Percentiles rank a stretch among this genome's conserved stretches.
Conservation (phyloP, 1,139 yeast genomes). For the Wickerhamomyces sp. region DNA sequence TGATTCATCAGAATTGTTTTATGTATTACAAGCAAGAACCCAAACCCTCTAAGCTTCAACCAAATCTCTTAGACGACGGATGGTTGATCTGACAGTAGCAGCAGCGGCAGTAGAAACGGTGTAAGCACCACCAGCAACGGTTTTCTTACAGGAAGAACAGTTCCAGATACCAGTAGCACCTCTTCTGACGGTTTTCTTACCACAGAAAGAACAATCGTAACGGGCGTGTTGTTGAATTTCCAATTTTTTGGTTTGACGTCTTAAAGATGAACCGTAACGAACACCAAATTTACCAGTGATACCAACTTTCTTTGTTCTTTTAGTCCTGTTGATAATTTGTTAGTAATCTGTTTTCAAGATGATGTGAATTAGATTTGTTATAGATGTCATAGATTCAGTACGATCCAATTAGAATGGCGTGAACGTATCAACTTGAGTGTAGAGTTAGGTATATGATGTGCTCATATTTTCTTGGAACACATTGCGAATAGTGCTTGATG, state of each 20-base stretch:
- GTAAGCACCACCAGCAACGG: slow-evolving; percentile 99
- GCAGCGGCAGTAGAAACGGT: slow-evolving; percentile 99
- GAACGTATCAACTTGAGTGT: no score
- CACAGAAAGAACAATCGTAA: slow-evolving; percentile 99
- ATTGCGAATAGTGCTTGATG: no score
- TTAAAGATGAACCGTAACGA: slow-evolving; percentile 99
- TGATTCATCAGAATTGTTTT: slow-evolving; percentile 18
- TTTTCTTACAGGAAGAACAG: slow-evolving; percentile 91
- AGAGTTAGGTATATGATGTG: no score
- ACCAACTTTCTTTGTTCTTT: slow-evolving; percentile 99
- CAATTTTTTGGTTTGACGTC: slow-evolving; percentile 99
- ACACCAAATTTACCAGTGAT: slow-evolving; percentile 99
- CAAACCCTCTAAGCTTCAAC: slow-evolving; percentile 78
- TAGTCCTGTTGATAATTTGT: slow-evolving; percentile 66
- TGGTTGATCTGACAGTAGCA: slow-evolving; percentile 99
- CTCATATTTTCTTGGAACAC: no score
- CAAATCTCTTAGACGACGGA: slow-evolving; percentile 99
- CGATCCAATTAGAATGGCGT: no score
- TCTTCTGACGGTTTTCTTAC: slow-evolving; percentile 98
- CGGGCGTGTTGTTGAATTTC: slow-evolving; percentile 99
- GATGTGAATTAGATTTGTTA: no score
- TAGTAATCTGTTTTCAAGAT: no score
- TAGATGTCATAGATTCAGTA: no score
- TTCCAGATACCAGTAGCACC: slow-evolving; percentile 99
- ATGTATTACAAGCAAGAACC: slow-evolving; percentile 8